Percentiles rank a stretch among this genome's conserved stretches.
phyloP scores from a whole-genome alignment of 805 yeast genomes.

The Suhomyces prunicola region DNA sequence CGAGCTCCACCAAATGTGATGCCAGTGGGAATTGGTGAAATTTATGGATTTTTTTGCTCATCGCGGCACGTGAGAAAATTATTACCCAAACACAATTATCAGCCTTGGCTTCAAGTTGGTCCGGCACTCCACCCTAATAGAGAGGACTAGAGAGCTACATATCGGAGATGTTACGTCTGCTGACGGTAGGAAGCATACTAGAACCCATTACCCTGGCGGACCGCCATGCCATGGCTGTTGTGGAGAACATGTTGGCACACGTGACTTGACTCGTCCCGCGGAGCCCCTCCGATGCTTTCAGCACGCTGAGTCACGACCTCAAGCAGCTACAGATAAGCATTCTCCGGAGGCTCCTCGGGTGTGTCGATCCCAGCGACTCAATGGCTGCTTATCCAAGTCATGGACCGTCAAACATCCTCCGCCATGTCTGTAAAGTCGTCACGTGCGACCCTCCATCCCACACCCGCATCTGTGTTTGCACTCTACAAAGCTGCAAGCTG shows the following conservation, averaged over 20 bases:
- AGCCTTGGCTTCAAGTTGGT: background rate
- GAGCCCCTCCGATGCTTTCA: background rate
- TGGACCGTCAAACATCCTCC: too few relatives aligned
- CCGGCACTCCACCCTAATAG: background rate
- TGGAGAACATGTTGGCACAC: background rate
- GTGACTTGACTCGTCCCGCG: conserved; percentile 2
- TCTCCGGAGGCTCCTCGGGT: background rate
- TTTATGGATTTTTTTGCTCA: conserved; percentile 5
- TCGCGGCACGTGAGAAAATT: background rate
- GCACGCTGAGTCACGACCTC: background rate
- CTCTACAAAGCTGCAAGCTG: background rate
- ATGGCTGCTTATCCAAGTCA: too few relatives aligned
- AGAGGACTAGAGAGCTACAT: too few relatives aligned
- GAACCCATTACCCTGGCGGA: too few relatives aligned
- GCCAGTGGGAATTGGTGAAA: background rate
- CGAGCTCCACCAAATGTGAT: background rate
- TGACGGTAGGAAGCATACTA: too few relatives aligned
- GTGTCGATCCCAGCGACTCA: background rate
- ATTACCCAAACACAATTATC: background rate
- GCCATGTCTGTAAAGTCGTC: background rate
- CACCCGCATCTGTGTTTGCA: background rate
- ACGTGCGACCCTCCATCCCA: background rate
- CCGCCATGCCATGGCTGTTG: too few relatives aligned
- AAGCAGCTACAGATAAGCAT: background rate
- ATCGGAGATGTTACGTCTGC: too few relatives aligned